A percentile compares a stretch with the other conserved stretches of the same genome.
Conservation (phyloP, 208 protist species). For the Phytomonas sp. region DNA sequence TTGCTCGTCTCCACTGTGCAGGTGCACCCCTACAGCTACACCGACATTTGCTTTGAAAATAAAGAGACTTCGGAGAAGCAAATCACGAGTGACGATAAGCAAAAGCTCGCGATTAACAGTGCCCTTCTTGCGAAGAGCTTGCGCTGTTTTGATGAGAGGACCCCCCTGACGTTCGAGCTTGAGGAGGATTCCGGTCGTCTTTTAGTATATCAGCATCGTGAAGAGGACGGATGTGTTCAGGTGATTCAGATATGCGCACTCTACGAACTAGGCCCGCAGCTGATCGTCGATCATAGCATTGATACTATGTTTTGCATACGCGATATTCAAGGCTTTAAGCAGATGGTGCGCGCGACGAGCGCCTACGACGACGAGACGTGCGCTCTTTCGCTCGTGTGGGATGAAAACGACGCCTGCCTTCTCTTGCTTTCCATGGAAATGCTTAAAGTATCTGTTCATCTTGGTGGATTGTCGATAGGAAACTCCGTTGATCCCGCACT, state of each 20-base stretch:
- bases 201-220: conserved; percentile 28
- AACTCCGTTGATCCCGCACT: neutral
- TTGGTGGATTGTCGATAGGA: neutral
- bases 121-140: conserved; percentile 29
- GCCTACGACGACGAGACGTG: conserved; percentile 39
- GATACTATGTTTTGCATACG: conserved; percentile 29
- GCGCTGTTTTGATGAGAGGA: conserved; percentile 32
- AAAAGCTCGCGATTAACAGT: conserved; percentile 32
- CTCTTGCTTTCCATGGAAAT: neutral
- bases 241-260: conserved; percentile 35
- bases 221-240: conserved; percentile 23
- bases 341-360: conserved; percentile 30
- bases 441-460: neutral
- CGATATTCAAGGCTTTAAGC: conserved; percentile 40
- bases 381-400: neutral
- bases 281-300: conserved; percentile 42
- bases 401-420: neutral
- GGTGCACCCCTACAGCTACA: conserved; percentile 53
- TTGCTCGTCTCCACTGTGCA: conserved; percentile 28
- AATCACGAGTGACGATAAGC: conserved; percentile 11
- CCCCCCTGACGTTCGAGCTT: conserved; percentile 35
- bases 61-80: conserved; percentile 8
- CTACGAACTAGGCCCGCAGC: conserved; percentile 53
- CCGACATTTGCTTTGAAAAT: conserved; percentile 27
- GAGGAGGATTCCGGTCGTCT: conserved; percentile 24